Base-by-base conservation (phyloP, 176 grass and related monocot species). In the Carex scoparia region DNA sequence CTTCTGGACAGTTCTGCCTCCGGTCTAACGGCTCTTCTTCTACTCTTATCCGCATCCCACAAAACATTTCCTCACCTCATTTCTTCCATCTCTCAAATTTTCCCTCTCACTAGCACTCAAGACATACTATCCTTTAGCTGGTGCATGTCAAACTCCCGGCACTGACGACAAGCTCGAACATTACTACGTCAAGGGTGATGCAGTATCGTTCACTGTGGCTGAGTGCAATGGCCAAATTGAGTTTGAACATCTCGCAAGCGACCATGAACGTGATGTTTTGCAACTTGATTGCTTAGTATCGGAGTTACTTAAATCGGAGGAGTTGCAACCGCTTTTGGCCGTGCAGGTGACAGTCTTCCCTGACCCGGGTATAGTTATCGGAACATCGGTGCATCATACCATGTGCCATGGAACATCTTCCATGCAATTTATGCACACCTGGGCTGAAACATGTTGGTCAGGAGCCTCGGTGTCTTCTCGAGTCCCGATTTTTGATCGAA, bases 271-370 rank as follows among this genome's bases (percentile, higher is more conserved):
- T 13, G 58, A 84, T 5, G 35, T 88, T 65, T 28, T 38, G 8
- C 19, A 4, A 35, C 9, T 84, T 28, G 6, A 16, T 7, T 62
- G n/a, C 40, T 63, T 88, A 46, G 42, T 60, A 15, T 81, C 86
- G 1, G 3, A 69, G 65, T 27, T 84, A 18, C 81, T 60, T 4
- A 82, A 82, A 61, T 65, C 32, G 3, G 5, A 71, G 4, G 80
- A 79, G 10, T 44, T 55, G 4, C 57, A 65, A 16, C 81, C 79
- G 2, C 67, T 79, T 33, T 75, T 88, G 2, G 69, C 68, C 5
- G 18, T 88, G 8, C 69, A 88, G 15, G 80, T 79, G 11, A 84
- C 86, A 0, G 60, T 88, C 6, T 88, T 88, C 10, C 81, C 86
- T 8, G 14, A 83, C 2, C 69, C 59, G 0, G 86, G 86, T 76